A percentile compares a stretch with the other conserved stretches of the same genome.
phyloP scores from a whole-genome alignment of 2,329 filamentous ascomycete species.

The Tolypocladium ovalisporum region DNA sequence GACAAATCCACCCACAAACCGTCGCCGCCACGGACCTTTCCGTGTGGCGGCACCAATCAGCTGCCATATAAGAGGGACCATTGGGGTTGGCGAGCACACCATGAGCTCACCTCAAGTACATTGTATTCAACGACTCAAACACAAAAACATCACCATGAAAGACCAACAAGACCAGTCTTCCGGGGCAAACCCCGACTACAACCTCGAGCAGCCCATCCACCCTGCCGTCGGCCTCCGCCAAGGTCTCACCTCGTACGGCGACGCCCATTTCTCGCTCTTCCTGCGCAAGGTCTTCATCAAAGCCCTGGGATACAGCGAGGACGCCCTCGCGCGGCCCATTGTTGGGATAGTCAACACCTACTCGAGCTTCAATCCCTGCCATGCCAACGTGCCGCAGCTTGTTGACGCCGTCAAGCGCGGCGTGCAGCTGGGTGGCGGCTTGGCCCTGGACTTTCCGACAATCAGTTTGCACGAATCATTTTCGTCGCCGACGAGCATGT shows the following conservation, averaged over 20 bases:
- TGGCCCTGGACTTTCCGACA: constrained; percentile 64
- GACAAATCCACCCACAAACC: too few species aligned
- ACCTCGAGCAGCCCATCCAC: constrained; percentile 43
- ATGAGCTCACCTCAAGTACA: neutral
- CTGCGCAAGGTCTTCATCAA: constrained; percentile 70
- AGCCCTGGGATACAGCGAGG: constrained; percentile 62
- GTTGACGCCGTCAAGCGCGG: constrained; percentile 61
- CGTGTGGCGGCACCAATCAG: neutral
- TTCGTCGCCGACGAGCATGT: constrained; percentile 64
- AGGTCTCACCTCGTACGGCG: constrained; percentile 58
- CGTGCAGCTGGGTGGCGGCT: constrained; percentile 53
- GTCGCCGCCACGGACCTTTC: neutral
- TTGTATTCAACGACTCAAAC: neutral
- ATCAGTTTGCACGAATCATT: constrained; percentile 64
- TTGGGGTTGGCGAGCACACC: neutral
- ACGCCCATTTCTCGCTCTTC: constrained; percentile 65
- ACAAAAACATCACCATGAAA: neutral
- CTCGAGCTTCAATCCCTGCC: constrained; percentile 64
- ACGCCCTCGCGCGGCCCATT: constrained; percentile 58
- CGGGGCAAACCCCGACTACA: constrained; percentile 38
- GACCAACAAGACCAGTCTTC: neutral
- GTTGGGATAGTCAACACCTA: constrained; percentile 67
- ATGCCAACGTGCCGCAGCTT: constrained; percentile 60
- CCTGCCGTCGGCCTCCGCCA: constrained; percentile 45
- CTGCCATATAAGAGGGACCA: neutral